Evolutionary conservation across 2,329 filamentous ascomycete genomes (phyloP), one percentile per base, ranked within the genome.

Genomic region (Fusarium sp.): DNA sequence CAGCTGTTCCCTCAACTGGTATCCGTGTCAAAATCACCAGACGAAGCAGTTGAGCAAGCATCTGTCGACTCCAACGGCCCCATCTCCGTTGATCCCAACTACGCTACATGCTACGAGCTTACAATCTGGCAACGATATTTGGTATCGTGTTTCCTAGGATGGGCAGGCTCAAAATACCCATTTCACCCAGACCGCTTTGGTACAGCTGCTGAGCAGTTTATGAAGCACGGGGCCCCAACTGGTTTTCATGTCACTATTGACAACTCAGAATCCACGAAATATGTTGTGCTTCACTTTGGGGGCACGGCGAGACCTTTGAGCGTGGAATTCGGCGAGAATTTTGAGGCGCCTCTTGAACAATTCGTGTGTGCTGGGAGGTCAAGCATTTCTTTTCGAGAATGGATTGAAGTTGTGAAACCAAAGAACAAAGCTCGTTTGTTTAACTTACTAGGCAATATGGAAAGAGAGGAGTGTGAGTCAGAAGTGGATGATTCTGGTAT

Each of bases 111-210:
- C 15, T 20, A 19, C 2, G 6, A 20, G 1, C 40, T 22, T 5
- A 53, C 39, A 5, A 19, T 53, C n/a, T 53, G 50, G 50, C 28
- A 53, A 45, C 40, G 30, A 28, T 37, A 44, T 14, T 32, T 45
- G 9, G 40, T 53, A 3, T 26, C 30, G 6, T 20, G 17, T 10
- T 53, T 53, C 10, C 13, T 45, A 3, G 14, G 14, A 5, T 45
- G 50, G 50, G 7, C 26, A 8, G 15, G 22, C 3, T 11, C 26
- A 17, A 9, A 4, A 6, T 35, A 13, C 17, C 19, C 20, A 4
- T 37, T 33, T n/a, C 8, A 45, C 3, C 4, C 20, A 3, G 30
- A 45, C n/a, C 30, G 20, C 2, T 43, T 53, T 9, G 17, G 50
- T 2, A 20, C 26, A 5, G 39, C 7, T 26, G 22, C 44, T 37